phyloP scores from a whole-genome alignment of 768 basidiomycete genomes.

The Phylloporus sp. region DNA sequence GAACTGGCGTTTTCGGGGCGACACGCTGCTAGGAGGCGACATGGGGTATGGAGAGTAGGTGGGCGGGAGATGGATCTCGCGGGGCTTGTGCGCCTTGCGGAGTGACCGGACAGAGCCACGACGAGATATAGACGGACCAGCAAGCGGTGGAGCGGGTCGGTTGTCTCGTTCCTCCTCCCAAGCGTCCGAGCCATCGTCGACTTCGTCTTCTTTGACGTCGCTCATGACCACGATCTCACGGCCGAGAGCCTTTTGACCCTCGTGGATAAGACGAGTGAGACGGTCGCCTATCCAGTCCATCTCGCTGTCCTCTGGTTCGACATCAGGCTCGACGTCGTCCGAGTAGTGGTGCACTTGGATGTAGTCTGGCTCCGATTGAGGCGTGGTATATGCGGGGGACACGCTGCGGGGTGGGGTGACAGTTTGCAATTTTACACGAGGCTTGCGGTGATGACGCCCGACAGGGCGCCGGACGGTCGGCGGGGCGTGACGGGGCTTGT shows the following conservation, averaged over 20 bases:
- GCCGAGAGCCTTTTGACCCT: conserved; percentile 72
- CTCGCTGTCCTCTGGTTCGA: conserved; percentile 41
- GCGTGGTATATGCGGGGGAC: conserved; percentile 27
- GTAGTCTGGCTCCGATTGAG: conserved; percentile 43
- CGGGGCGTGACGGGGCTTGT: conserved; percentile 33
- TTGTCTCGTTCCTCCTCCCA: conserved; percentile 65
- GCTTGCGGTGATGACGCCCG: conserved; percentile 34
- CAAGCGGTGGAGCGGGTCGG: background rate
- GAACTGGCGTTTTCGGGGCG: conserved; percentile 34
- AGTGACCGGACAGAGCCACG: conserved; percentile 26
- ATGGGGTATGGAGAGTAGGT: conserved; percentile 26
- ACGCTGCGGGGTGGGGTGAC: conserved; percentile 26
- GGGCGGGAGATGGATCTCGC: conserved; percentile 25
- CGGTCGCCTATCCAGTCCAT: conserved; percentile 83
- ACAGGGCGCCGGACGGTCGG: conserved; percentile 32
- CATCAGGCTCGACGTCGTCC: conserved; percentile 35
- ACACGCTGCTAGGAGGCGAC: conserved; percentile 28
- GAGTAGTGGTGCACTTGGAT: conserved; percentile 21
- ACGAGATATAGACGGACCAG: conserved; percentile 22
- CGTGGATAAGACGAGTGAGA: conserved; percentile 64
- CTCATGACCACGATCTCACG: conserved; percentile 77
- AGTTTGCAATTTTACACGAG: conserved; percentile 23
- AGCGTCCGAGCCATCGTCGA: conserved; percentile 66
- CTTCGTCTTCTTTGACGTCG: conserved; percentile 67
- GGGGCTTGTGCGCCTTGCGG: conserved; percentile 19